phyloP scores from a whole-genome alignment of 78 protist species.

The Polysphondylium violaceum region DNA sequence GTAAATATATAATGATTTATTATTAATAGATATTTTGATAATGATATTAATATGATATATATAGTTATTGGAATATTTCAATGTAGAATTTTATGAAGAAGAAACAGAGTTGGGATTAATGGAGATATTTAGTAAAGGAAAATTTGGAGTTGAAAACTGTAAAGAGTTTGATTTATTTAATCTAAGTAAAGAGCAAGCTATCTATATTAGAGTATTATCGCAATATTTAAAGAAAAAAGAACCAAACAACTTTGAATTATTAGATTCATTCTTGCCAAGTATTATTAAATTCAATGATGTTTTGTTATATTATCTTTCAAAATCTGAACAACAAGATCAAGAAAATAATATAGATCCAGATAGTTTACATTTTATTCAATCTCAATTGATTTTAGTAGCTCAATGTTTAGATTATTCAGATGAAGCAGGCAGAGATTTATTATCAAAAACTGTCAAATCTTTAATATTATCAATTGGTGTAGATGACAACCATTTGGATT shows the following conservation, averaged over 20 bases:
- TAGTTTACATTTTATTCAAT: slow-evolving; percentile 14
- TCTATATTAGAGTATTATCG: slow-evolving; percentile 22
- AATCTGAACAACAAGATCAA: slow-evolving; percentile 9
- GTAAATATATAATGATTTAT: slow-evolving; percentile 2
- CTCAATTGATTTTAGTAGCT: slow-evolving; percentile 31
- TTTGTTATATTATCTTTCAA: slow-evolving; percentile 22
- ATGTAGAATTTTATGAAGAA: slow-evolving; percentile 41
- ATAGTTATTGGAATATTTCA: slow-evolving; percentile 35
- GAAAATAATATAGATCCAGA: not conserved
- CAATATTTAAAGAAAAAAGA: slow-evolving; percentile 22
- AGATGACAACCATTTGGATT: slow-evolving; percentile 23
- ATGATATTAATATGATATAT: not conserved
- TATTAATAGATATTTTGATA: not conserved
- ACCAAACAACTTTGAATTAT: slow-evolving; percentile 10
- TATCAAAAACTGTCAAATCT: not conserved
- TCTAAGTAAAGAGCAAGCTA: slow-evolving; percentile 29
- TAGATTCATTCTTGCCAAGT: slow-evolving; percentile 21
- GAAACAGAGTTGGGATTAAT: slow-evolving; percentile 35
- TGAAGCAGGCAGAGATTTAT: slow-evolving; percentile 43
- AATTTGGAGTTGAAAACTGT: slow-evolving; percentile 7
- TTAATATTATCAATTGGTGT: slow-evolving; percentile 15
- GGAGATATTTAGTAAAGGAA: slow-evolving; percentile 22
- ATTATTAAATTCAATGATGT: slow-evolving; percentile 39
- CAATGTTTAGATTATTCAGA: slow-evolving; percentile 52
- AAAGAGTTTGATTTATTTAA: slow-evolving; percentile 7